Evolutionary conservation across 495 filamentous ascomycete species (phyloP), one percentile per base, ranked within the genome.

Genomic region (Aspergillus indologenus): DNA sequence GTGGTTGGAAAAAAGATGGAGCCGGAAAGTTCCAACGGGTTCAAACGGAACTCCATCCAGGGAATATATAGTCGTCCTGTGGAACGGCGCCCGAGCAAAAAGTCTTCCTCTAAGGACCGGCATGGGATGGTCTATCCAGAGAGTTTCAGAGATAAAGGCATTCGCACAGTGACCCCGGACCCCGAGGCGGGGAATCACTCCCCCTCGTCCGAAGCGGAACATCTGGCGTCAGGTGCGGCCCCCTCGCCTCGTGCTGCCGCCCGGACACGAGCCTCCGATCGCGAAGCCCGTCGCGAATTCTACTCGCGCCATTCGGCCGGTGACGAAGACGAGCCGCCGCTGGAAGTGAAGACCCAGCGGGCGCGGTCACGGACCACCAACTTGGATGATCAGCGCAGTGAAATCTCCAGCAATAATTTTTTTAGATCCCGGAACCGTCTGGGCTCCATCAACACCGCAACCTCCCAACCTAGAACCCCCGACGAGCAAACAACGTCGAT

Each of bases 71-170:
- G 72, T 57, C 75, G 75, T 44, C 73, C 75, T 21, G 72, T 81
- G 62, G 76, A 81, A 67, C 72, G 78, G 19, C 73, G 79, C 31
- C 66, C 80, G 1, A 81, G 79, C 69, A 83, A 81, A 59, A 80
- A 82, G 60, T 78, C 79, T 18, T 80, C 79, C 19, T 82, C 80
- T 7, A 75, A 73, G 52, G 79, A 81, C 56, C 77, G 79, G 31
- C 78, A 80, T 65, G 80, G 78, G 45, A 80, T 79, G 68, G 71
- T 81, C 23, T 82, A 81, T 59, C 75, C 79, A 24, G 80, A 82
- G 54, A 79, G 71, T 51, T 81, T 81, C 62, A 74, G 68, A 54
- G 77, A 79, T 45, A 75, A 71, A 20, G 74, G 69, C 50, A 79
- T 80, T 61, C 72, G 77, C 58, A 76, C 77, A 22, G 75, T 79